Evolutionary conservation across 2,329 filamentous ascomycete species (phyloP).

Genomic region (Monascus ruber): DNA sequence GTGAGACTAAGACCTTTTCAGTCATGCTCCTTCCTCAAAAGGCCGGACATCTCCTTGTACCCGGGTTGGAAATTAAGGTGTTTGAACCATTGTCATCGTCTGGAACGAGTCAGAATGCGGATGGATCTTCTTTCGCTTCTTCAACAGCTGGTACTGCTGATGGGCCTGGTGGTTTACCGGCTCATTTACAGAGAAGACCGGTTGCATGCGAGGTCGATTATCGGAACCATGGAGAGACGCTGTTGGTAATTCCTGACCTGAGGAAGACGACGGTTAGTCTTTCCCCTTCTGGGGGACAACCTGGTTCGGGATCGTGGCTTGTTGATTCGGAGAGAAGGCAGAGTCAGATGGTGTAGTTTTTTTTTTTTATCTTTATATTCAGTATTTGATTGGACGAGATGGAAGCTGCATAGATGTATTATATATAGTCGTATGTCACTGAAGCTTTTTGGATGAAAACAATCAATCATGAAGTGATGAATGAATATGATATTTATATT

Average conservation of each 20-base stretch:
- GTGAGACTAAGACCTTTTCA: slow-evolving; percentile 44
- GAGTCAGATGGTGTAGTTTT: neutral
- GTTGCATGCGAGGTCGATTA: slow-evolving; percentile 68
- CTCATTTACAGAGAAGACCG: slow-evolving; percentile 17
- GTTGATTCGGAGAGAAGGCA: slow-evolving; percentile 46
- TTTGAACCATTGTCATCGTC: slow-evolving; percentile 37
- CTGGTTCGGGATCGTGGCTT: slow-evolving; percentile 50
- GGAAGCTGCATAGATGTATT: neutral
- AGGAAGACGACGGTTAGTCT: slow-evolving; percentile 61
- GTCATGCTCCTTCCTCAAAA: slow-evolving; percentile 71
- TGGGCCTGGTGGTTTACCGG: slow-evolving; percentile 5
- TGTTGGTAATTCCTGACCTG: slow-evolving; percentile 63
- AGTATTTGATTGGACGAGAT: neutral
- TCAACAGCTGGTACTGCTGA: slow-evolving; percentile 7
- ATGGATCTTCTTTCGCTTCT: slow-evolving; percentile 9
- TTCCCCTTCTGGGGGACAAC: slow-evolving; percentile 49
- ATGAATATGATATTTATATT: too few relatives aligned
- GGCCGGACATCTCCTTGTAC: slow-evolving; percentile 66
- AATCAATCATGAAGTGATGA: too few relatives aligned
- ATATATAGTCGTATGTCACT: too few relatives aligned
- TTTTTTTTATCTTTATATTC: neutral
- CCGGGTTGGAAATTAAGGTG: slow-evolving; percentile 62
- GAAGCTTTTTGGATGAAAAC: too few relatives aligned
- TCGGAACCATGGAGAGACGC: slow-evolving; percentile 62
- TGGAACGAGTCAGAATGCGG: neutral